Conservation (phyloP, 1,284 basidiomycete genomes). For the Cerrena zonata region DNA sequence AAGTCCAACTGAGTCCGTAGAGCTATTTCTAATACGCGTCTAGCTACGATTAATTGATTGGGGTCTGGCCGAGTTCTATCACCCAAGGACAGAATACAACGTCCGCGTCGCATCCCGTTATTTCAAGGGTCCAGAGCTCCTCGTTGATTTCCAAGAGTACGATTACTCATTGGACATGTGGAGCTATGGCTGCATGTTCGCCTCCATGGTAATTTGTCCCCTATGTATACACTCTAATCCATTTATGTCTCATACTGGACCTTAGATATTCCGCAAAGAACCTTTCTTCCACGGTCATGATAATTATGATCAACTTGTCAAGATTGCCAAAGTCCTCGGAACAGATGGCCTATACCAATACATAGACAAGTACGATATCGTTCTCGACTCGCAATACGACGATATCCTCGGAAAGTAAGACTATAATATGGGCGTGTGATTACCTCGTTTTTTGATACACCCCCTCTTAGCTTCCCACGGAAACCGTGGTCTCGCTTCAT, state of each 20-base stretch:
- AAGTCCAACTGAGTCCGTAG: neutral
- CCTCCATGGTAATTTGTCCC: conserved; percentile 74
- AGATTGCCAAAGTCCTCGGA: conserved; percentile 95
- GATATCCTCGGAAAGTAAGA: conserved; percentile 76
- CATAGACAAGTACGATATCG: conserved; percentile 91
- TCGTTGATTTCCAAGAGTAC: conserved; percentile 98
- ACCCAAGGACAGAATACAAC: conserved; percentile 96
- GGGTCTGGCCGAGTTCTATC: conserved; percentile 98
- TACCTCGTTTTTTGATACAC: conserved; percentile 7
- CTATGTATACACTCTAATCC: conserved; percentile 1
- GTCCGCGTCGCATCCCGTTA: conserved; percentile 96
- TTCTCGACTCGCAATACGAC: conserved; percentile 85
- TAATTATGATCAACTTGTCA: conserved; percentile 97
- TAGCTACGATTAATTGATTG: conserved; percentile 95
- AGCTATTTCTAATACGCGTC: neutral
- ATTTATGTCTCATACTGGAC: too few relatives aligned
- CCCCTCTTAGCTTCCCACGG: conserved; percentile 68
- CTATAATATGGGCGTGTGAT: too few relatives aligned
- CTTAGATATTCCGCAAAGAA: conserved; percentile 98
- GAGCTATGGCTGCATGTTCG: conserved; percentile 98
- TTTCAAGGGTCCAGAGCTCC: conserved; percentile 95
- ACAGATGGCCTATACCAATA: conserved; percentile 91
- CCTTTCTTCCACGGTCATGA: conserved; percentile 99
- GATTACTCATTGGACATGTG: conserved; percentile 97
- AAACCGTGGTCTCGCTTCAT: conserved; percentile 94